Evolutionary conservation across 1,284 basidiomycete genomes (phyloP), one percentile per base, ranked within the genome.

Genomic region (Rhodofomes roseus): DNA sequence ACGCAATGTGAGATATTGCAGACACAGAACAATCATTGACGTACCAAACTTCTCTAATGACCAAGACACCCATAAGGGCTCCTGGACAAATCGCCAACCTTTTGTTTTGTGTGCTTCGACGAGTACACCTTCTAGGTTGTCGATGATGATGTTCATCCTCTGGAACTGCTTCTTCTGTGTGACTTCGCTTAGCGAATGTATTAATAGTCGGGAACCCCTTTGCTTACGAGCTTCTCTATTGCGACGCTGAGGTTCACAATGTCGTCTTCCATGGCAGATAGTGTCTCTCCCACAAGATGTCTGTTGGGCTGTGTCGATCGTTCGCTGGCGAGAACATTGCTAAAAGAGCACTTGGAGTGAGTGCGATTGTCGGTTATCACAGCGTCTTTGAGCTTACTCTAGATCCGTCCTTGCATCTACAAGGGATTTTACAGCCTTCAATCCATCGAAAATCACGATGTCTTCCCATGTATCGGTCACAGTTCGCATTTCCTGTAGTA

Each of bases 31-130:
- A n/a, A n/a, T n/a, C n/a, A n/a, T n/a, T n/a, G 25, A 66, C 81
- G 43, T 64, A 89, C 90, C 89, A 61, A 92, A 91, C 70, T 82
- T 86, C 65, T 89, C 86, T 27, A 93, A 71, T 1, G 90, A 78
- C 90, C 91, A 93, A 12, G 90, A 91, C 27, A 82, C 76, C 90
- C 90, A 92, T 46, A 93, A 74, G 0, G 87, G 84, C 60, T 91
- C 87, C 61, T 84, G 76, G 1, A 84, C 85, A 83, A 87, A 92
- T 62, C 76, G 74, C 76, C 81, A 84, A 0, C 90, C 90, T 68
- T 89, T 91, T 16, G 76, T 73, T 68, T 82, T 87, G 65, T 84
- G 80, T 3, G 89, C 88, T 55, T 92, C 90, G 39, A 80, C 74
- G 9, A 91, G 73, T 3, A 90, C 67, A 1, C 72, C 69, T 61